Base-by-base conservation (phyloP, 2,329 filamentous ascomycete genomes). In the Hypoxylon sp. region DNA sequence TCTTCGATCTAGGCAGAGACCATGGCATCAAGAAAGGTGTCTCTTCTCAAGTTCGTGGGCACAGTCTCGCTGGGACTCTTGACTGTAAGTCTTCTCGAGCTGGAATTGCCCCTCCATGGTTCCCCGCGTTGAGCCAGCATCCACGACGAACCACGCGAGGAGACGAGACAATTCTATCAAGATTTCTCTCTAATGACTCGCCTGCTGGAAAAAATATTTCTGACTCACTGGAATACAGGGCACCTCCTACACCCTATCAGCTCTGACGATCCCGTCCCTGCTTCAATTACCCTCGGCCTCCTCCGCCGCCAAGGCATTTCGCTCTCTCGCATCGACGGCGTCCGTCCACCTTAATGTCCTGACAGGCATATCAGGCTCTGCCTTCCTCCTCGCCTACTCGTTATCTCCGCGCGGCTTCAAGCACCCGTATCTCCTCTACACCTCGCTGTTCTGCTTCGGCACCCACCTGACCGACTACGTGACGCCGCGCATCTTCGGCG, bases 381-480 rank as follows among this genome's bases (percentile, higher is more conserved):
- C 90, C 24, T 87, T 97, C 69, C 78, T 91, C 66, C 83, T 94
- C 64, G 91, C 92, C 62, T 97, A 89, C 75, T 74, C 83, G 40
- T 79, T 96, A 64, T 94, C 92, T 2, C 90, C 92, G 0, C 82
- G 85, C 21, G 83, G 87, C 53, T 82, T 85, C 66, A 87, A 89
- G 72, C 94, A 98, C 73, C 94, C 94, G 0, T 98, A 97, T 73
- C 86, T 97, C 21, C 76, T 97, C 57, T 97, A 95, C 86, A 92
- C 91, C 11, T 87, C 88, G 2, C 76, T 92, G 21, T 82, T 92
- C 55, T 84, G 87, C 38, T 79, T 82, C 33, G 78, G 90, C 33
- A 85, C 90, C 40, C 81, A 82, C 18, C 78, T 84, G 40, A 80
- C 79, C 37, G 80, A 82, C 53, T 72, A 75, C 20, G 68, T 85